A percentile compares a stretch with the other conserved stretches of the same genome.
Conservation (phyloP, 2,329 filamentous ascomycete genomes). For the Bipolaris gigantea region DNA sequence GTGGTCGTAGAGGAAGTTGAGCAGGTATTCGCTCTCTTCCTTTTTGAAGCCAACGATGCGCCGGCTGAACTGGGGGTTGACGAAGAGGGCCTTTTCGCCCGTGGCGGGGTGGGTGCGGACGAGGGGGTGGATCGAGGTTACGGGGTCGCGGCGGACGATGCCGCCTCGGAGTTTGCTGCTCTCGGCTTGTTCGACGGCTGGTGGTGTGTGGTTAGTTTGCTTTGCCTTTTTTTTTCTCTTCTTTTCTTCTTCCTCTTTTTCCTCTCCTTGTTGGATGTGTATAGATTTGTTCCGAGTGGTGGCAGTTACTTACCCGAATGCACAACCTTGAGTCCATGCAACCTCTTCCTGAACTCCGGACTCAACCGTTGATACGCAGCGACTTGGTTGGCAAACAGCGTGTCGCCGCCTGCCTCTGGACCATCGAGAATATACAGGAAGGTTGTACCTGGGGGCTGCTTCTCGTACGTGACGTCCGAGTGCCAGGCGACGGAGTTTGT, state of each 20-base stretch:
- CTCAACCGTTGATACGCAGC: slow-evolving; percentile 82
- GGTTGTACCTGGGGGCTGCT: slow-evolving; percentile 85
- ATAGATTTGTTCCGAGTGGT: too few species aligned
- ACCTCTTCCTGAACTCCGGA: slow-evolving; percentile 73
- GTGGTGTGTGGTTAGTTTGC: slow-evolving; percentile 29
- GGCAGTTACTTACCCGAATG: slow-evolving; percentile 64
- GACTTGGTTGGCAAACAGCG: slow-evolving; percentile 76
- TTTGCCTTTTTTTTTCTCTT: not conserved
- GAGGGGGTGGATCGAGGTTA: slow-evolving; percentile 74
- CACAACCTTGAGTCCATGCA: slow-evolving; percentile 78
- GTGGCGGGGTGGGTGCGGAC: slow-evolving; percentile 79
- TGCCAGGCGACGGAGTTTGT: slow-evolving; percentile 88
- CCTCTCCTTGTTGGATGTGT: too few species aligned
- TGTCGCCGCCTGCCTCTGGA: slow-evolving; percentile 79
- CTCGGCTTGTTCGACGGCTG: slow-evolving; percentile 70
- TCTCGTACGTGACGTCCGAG: slow-evolving; percentile 84
- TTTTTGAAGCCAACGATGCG: slow-evolving; percentile 82
- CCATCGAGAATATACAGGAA: slow-evolving; percentile 87
- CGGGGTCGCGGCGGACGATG: slow-evolving; percentile 74
- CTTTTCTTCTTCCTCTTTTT: too few species aligned
- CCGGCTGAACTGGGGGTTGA: slow-evolving; percentile 84
- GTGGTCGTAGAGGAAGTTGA: slow-evolving; percentile 78
- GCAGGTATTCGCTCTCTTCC: slow-evolving; percentile 76
- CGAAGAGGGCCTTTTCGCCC: slow-evolving; percentile 79
- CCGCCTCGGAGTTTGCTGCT: slow-evolving; percentile 67